Percentiles rank a stretch among this genome's conserved stretches.
Conservation (phyloP, 805 yeast genomes). For the Spathaspora arborariae region DNA sequence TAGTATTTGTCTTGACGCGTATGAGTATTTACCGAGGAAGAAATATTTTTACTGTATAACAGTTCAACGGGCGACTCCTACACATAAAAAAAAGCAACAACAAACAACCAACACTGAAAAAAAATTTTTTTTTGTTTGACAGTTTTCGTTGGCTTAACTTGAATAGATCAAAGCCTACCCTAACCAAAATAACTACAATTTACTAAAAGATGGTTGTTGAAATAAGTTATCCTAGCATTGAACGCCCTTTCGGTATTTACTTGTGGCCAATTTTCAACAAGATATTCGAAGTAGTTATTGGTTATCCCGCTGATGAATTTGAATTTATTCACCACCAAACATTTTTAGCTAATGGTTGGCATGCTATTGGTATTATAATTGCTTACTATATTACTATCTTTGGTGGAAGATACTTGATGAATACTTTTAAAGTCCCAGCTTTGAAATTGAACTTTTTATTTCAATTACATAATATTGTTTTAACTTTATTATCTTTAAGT, state of each 20-base stretch:
- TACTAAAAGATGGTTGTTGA: conserved; percentile 14
- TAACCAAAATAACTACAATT: too few relatives aligned
- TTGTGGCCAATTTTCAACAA: conserved; percentile 66
- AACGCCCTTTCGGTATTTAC: conserved; percentile 53
- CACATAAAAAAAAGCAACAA: neutral
- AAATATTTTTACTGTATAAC: too few relatives aligned
- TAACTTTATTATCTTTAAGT: conserved; percentile 65
- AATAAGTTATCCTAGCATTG: conserved; percentile 31
- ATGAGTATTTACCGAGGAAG: neutral
- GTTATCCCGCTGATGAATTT: conserved; percentile 64
- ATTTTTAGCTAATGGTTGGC: conserved; percentile 61
- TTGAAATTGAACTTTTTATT: conserved; percentile 71
- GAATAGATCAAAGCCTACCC: neutral
- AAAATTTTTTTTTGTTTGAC: neutral
- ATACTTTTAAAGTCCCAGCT: conserved; percentile 50
- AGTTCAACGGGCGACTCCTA: too few relatives aligned
- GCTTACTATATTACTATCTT: conserved; percentile 39
- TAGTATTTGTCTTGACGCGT: neutral
- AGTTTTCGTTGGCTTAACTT: neutral
- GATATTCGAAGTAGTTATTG: conserved; percentile 41
- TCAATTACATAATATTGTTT: conserved; percentile 78
- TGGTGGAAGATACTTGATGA: conserved; percentile 73
- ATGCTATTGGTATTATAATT: conserved; percentile 44
- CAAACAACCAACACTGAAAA: neutral
- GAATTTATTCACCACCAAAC: conserved; percentile 62